Percentiles rank a stretch among this genome's conserved stretches.
phyloP scores from a whole-genome alignment of 2,329 filamentous ascomycete species.

The Metarhizium album region DNA sequence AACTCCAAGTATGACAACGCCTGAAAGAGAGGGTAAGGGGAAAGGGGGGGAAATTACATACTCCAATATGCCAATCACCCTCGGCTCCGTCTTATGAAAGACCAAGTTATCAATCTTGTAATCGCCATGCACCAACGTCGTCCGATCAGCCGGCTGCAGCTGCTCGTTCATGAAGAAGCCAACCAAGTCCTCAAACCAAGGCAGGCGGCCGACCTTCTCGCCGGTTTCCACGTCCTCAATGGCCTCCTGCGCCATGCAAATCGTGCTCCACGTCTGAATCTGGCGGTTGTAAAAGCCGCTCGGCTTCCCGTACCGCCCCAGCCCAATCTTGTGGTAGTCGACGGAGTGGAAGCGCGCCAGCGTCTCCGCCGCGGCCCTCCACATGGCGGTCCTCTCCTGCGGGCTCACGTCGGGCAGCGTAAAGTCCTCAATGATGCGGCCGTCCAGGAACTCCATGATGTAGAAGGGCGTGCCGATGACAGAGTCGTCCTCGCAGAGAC shows the following conservation, averaged over 20 bases:
- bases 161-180: slow-evolving; percentile 61
- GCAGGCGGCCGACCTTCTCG: slow-evolving; percentile 67
- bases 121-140: slow-evolving; percentile 81
- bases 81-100: slow-evolving; percentile 79
- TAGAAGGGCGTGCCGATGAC: slow-evolving; percentile 91
- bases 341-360: slow-evolving; percentile 80
- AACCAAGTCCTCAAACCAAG: slow-evolving; percentile 72
- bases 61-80: slow-evolving; percentile 88
- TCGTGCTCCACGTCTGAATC: slow-evolving; percentile 68
- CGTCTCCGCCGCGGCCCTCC: slow-evolving; percentile 73
- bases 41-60: slow-evolving; percentile 25
- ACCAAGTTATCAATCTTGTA: slow-evolving; percentile 92
- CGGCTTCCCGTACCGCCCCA: slow-evolving; percentile 62
- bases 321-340: slow-evolving; percentile 51
- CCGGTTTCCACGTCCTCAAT: slow-evolving; percentile 68
- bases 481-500: slow-evolving; percentile 70
- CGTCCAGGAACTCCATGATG: slow-evolving; percentile 92
- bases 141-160: slow-evolving; percentile 66
- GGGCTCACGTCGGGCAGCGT: slow-evolving; percentile 62
- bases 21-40: neutral
- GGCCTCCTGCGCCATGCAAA: slow-evolving; percentile 67
- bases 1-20: no score
- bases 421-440: slow-evolving; percentile 86
- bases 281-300: slow-evolving; percentile 78
- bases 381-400: slow-evolving; percentile 66